phyloP scores from a whole-genome alignment of 306 rosid species.

The Quercus mongolica region DNA sequence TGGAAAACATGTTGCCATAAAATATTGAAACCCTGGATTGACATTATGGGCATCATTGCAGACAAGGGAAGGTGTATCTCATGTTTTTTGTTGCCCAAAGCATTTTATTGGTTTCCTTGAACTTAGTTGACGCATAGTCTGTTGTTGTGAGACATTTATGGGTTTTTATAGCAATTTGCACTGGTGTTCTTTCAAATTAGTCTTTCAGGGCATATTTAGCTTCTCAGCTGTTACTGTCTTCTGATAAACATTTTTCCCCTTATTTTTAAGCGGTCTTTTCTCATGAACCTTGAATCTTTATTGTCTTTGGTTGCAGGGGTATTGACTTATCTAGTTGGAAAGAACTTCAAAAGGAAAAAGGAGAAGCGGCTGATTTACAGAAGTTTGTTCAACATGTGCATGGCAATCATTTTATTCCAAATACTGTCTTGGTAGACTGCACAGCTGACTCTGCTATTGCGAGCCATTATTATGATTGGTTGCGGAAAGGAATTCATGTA shows the following conservation, averaged over 20 bases:
- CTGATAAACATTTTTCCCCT: background rate
- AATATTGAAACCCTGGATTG: background rate
- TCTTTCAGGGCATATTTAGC: background rate
- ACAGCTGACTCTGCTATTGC: constrained; percentile 85
- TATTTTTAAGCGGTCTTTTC: background rate
- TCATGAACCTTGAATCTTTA: background rate
- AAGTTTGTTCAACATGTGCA: constrained; percentile 79
- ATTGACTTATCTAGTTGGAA: constrained; percentile 78
- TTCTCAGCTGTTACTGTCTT: background rate
- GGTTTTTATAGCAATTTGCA: background rate
- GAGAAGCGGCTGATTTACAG: constrained; percentile 68
- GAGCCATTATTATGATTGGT: constrained; percentile 83
- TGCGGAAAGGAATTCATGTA: constrained; percentile 88
- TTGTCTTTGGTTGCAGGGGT: constrained; percentile 55
- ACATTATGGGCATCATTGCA: background rate
- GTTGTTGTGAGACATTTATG: background rate
- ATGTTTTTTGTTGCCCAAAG: background rate
- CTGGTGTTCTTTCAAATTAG: background rate
- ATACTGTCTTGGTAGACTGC: constrained; percentile 91
- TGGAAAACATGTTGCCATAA: background rate
- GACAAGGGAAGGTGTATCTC: background rate
- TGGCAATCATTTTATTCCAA: constrained; percentile 94
- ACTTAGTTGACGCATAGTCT: background rate
- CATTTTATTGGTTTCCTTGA: background rate
- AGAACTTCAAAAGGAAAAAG: constrained; percentile 61